Evolutionary conservation across 768 basidiomycete genomes (phyloP).

Genomic region (Russula ochroleuca): DNA sequence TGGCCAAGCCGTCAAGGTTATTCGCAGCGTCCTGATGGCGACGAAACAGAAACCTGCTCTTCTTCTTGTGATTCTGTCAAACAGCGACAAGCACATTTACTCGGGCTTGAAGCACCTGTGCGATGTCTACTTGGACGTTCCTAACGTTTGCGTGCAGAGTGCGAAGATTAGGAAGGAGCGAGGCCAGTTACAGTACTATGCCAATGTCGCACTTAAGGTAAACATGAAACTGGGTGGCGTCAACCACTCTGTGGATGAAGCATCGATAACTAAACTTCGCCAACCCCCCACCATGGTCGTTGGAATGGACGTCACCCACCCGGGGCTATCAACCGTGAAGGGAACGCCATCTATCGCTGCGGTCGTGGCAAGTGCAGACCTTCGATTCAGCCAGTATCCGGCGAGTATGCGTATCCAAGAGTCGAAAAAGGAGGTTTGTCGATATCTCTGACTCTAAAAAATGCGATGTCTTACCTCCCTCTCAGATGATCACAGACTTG

Average conservation of each 20-base stretch:
- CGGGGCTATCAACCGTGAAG: constrained; percentile 62
- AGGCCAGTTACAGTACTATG: constrained; percentile 50
- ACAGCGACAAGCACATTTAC: constrained; percentile 46
- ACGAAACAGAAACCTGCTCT: constrained; percentile 41
- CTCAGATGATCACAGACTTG: constrained; percentile 48
- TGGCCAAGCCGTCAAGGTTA: constrained; percentile 42
- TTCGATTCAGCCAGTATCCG: constrained; percentile 47
- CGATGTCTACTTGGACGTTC: constrained; percentile 45
- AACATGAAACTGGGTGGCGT: constrained; percentile 55
- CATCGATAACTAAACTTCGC: constrained; percentile 39
- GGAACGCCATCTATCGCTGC: constrained; percentile 55
- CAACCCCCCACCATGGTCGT: constrained; percentile 48
- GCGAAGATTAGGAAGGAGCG: constrained; percentile 65
- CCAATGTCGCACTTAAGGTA: constrained; percentile 52
- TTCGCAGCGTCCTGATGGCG: constrained; percentile 41
- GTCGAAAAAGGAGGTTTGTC: constrained; percentile 65
- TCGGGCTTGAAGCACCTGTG: constrained; percentile 50
- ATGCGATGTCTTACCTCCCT: background rate
- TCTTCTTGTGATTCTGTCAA: constrained; percentile 47
- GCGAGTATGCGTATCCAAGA: constrained; percentile 48
- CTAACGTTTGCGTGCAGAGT: constrained; percentile 71
- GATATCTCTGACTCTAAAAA: background rate
- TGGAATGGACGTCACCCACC: constrained; percentile 71
- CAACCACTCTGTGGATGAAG: constrained; percentile 44
- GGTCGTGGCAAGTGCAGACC: constrained; percentile 48